Conservation (phyloP, 129 eudicot genomes). For the Tagetes patula region DNA sequence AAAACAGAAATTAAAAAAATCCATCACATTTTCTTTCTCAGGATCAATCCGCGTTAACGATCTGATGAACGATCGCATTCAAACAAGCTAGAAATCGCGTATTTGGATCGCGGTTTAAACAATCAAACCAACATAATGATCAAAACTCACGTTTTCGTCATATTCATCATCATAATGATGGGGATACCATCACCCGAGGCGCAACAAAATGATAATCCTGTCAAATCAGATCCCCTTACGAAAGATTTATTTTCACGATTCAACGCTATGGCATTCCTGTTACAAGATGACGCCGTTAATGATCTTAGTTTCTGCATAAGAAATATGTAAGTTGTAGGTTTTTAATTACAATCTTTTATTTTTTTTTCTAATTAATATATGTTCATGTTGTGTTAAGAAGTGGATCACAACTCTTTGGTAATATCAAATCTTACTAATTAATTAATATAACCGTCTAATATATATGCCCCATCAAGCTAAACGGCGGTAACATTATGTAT, state of each 20-base stretch:
- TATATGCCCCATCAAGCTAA: too few species aligned
- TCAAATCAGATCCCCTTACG: conserved; percentile 33
- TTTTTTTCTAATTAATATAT: too few species aligned
- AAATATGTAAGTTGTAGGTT: conserved; percentile 43
- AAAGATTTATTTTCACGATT: conserved; percentile 38
- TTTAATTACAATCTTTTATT: not conserved
- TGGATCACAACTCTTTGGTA: too few species aligned
- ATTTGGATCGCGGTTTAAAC: conserved; percentile 25
- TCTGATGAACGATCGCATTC: conserved; percentile 16
- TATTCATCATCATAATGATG: conserved; percentile 7
- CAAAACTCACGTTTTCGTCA: conserved; percentile 4
- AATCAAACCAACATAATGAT: conserved; percentile 25
- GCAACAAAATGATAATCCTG: conserved; percentile 38
- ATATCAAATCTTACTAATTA: too few species aligned
- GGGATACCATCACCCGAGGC: conserved; percentile 22
- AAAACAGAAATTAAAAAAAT: conserved; percentile 22
- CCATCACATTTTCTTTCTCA: conserved; percentile 21
- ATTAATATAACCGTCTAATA: too few species aligned
- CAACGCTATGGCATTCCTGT: conserved; percentile 38
- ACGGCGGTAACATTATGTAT: too few species aligned
- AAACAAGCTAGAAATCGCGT: conserved; percentile 9
- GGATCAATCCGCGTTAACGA: conserved; percentile 15
- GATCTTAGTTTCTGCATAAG: conserved; percentile 55
- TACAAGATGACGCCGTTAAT: conserved; percentile 31
- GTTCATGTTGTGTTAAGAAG: too few species aligned